Evolutionary conservation across 2,329 filamentous ascomycete species (phyloP).

Genomic region (Epichloe sp.): DNA sequence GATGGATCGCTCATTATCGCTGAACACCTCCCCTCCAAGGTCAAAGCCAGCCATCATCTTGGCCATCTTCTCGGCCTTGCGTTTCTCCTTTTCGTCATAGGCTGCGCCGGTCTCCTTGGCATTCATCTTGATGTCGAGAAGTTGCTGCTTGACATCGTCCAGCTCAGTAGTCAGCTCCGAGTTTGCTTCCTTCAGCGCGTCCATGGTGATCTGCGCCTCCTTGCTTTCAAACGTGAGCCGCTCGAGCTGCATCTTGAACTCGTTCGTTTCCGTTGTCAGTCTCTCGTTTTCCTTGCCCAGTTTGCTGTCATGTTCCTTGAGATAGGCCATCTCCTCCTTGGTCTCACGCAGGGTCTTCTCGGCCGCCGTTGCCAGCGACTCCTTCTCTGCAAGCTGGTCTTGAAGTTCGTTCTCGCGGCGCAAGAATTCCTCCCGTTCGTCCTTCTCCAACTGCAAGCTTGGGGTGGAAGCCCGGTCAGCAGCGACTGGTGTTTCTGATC

Average conservation of each 20-base stretch:
- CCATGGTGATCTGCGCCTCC: constrained; percentile 95
- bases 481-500: constrained; percentile 48
- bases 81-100: constrained; percentile 93
- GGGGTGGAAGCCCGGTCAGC: constrained; percentile 81
- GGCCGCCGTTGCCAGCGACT: constrained; percentile 62
- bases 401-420: constrained; percentile 93
- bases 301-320: constrained; percentile 77
- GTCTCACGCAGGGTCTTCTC: constrained; percentile 73
- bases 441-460: constrained; percentile 79
- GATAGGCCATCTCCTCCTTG: constrained; percentile 70
- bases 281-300: constrained; percentile 84
- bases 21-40: constrained; percentile 87
- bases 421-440: constrained; percentile 92
- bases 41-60: constrained; percentile 99
- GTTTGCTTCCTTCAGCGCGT: constrained; percentile 92
- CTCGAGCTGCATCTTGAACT: constrained; percentile 93
- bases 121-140: constrained; percentile 91
- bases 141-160: constrained; percentile 90
- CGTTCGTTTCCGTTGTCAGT: constrained; percentile 73
- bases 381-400: constrained; percentile 88
- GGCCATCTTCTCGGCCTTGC: constrained; percentile 98
- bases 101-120: constrained; percentile 85
- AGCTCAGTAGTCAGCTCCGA: constrained; percentile 81
- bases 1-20: constrained; percentile 79
- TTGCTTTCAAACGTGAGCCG: constrained; percentile 92